Percentiles rank a stretch among this genome's conserved stretches.
These are phyloP conservation scores for Dothistroma septosporum DNA, from an alignment of 2,329 filamentous ascomycete genomes.

Conservation along the genomic window DNA sequence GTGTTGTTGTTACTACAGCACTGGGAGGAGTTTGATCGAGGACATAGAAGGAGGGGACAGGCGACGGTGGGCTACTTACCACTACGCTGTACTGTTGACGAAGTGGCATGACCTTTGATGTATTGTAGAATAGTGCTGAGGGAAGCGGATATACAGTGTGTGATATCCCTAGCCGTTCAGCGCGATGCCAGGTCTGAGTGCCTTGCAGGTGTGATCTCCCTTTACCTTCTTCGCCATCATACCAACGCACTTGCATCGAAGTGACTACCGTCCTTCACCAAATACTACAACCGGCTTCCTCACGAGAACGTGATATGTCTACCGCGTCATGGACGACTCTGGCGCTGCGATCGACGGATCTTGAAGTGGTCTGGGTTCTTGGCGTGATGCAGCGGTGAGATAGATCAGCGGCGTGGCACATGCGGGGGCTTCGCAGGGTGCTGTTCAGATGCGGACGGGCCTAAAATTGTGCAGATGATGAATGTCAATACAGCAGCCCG, in stretches of 20 bases:
- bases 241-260: neutral
- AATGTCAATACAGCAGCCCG: too few relatives aligned
- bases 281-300: neutral
- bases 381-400: too few relatives aligned
- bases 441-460: too few relatives aligned
- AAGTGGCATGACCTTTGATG: slow-evolving; percentile 1
- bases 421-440: too few relatives aligned
- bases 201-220: neutral
- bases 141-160: slow-evolving; percentile 7
- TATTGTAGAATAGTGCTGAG: slow-evolving; percentile 20
- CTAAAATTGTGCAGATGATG: too few relatives aligned
- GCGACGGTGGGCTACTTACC: neutral
- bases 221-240: neutral
- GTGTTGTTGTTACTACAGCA: neutral
- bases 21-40: slow-evolving; percentile 2
- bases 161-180: neutral
- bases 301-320: neutral
- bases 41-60: neutral
- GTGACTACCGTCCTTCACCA: neutral
- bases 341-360: neutral
- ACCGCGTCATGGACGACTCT: neutral
- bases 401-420: too few relatives aligned
- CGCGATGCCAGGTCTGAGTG: neutral
- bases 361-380: too few relatives aligned
- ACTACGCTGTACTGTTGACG: neutral